Evolutionary conservation across 1,139 yeast genomes (phyloP), one percentile per base, ranked within the genome.

Genomic region (Barnettozyma hawaiiensis): DNA sequence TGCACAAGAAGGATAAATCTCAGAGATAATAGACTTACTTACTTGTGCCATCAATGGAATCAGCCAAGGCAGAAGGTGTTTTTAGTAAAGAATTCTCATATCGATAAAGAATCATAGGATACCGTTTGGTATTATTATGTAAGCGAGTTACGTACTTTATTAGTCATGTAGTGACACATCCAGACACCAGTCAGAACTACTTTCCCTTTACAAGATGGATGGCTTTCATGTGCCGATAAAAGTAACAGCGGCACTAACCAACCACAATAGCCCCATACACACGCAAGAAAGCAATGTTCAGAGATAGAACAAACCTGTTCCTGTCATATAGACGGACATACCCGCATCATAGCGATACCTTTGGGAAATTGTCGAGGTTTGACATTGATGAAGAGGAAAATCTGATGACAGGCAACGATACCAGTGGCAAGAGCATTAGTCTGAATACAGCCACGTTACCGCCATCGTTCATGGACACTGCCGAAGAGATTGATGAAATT

Each of bases 391-490:
- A 78, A 50, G 82, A 78, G 52, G 81, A 73, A 52, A 76, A 77
- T 5, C 63, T 76, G 36, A 73, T 75, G 20, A 54, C 65, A 49
- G 23, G 36, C 20, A 26, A 24, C 12, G n/a, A 24, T 11, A 46
- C 51, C 46, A 26, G 44, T 48, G 35, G 49, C 31, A 39, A 44
- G 42, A 35, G 50, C 40, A 46, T 49, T 6, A 54, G 50, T 29
- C 70, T 75, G 37, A 82, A 73, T 53, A 55, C 77, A 63, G 67
- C 67, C 37, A 69, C 75, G 7, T 65, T 85, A 49, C 90, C 92
- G 12, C 97, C 96, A 3, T 73, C 81, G 27, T 81, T 89, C 64
- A 73, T 85, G 44, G 95, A 85, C 48, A 71, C 85, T 22, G 75
- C 89, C 7, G 71, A 73, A 38, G 87, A 83, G 46, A 76, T 92